Conservation (phyloP, 441 rosid genomes). For the Omphalea diandra region DNA sequence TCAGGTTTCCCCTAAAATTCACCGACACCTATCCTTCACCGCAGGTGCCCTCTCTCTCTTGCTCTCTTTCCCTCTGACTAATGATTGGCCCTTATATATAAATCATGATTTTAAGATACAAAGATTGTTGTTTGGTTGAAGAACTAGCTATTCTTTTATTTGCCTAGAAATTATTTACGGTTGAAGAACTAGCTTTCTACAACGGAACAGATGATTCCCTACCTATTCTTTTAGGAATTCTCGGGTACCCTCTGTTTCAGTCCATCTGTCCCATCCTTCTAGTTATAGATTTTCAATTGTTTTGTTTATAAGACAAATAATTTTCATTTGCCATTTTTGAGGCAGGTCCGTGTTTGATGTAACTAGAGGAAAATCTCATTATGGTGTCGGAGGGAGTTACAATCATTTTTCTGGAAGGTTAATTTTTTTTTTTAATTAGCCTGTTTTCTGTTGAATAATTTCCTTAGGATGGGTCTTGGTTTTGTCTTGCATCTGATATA, state of each 20-base stretch:
- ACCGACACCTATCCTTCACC: conserved; percentile 31
- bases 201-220: conserved; percentile 74
- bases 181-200: conserved; percentile 63
- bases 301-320: neutral
- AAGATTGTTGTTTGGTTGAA: neutral
- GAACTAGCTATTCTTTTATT: too few species aligned
- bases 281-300: too few species aligned
- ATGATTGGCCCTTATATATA: too few species aligned
- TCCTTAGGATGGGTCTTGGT: neutral
- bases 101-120: neutral
- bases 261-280: too few species aligned
- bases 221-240: conserved; percentile 78
- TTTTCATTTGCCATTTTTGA: conserved; percentile 1
- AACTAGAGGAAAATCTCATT: conserved; percentile 84
- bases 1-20: conserved; percentile 39
- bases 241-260: conserved; percentile 52
- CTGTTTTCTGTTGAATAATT: neutral
- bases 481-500: neutral
- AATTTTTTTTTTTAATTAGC: conserved; percentile 4
- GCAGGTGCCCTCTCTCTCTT: conserved; percentile 14
- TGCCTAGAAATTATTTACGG: conserved; percentile 62
- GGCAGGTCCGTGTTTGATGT: conserved; percentile 91
- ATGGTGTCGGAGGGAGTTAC: conserved; percentile 85
- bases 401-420: conserved; percentile 93
- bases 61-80: too few species aligned